Evolutionary conservation across 176 grass and related monocot species (phyloP), one percentile per base, ranked within the genome.

Genomic region (Musa troglodytarum): DNA sequence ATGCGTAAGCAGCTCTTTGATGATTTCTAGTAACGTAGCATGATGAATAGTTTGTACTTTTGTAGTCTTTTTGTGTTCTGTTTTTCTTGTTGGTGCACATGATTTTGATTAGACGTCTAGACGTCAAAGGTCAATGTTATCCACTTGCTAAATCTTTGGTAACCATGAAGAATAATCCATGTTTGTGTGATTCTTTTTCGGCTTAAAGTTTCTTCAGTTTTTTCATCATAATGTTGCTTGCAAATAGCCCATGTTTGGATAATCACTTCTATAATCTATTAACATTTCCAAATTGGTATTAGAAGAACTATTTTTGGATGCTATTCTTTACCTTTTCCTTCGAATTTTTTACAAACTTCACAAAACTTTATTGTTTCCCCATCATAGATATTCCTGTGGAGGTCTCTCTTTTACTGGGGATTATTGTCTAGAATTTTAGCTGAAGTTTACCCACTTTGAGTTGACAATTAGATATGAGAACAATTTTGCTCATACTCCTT

Each of bases 1-100:
- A 98, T 74, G 84, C 85, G 94, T 98, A 89, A 87, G 93, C 82
- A 59, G 5, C 11, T 16, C 16, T 2, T 8, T 1, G 53, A 10
- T 56, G 24, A 72, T 52, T 50, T 21, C 8, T 71, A 70, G 10
- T 70, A 16, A 73, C 10, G 19, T 25, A 73, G n/a, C n/a, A 73
- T 73, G 12, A 53, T 24, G 13, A 0, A 19, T 53, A 73, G 14
- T 26, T 73, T 28, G 19, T 74, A 53, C 12, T 22, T 26, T 73
- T 28, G 19, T 74, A 53, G 23, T 22, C 15, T 43, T 16, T 50
- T 3, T 24, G 1, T 43, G 21, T 73, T 4, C 3, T 15, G 22
- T 72, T 1, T 63, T 23, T 10, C 43, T 64, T 52, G 26, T 3
- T n/a, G 6, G 24, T 65, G 20, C 17, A 21, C 9, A 34, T 68